phyloP scores from a whole-genome alignment of 495 filamentous ascomycete genomes.

The Sporormia fimetaria region DNA sequence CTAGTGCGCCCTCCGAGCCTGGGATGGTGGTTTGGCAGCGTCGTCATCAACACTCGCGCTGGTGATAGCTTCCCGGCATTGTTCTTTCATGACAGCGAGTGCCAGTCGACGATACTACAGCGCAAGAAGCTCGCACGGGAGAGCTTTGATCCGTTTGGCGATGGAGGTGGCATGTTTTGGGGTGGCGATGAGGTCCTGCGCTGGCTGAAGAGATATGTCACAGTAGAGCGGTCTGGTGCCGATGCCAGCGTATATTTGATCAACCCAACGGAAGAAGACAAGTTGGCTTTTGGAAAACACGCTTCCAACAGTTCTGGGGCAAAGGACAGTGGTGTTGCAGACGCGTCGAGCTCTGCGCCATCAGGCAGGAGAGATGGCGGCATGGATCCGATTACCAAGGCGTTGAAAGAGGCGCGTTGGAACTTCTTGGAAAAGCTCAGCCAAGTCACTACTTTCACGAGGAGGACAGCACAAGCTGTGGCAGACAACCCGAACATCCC shows the following conservation, averaged over 20 bases:
- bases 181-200: constrained; percentile 90
- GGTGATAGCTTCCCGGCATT: constrained; percentile 89
- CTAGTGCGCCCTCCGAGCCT: constrained; percentile 84
- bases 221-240: constrained; percentile 66
- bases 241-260: constrained; percentile 86
- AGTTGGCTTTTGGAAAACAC: constrained; percentile 62
- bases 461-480: constrained; percentile 82
- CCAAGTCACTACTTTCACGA: constrained; percentile 90
- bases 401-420: constrained; percentile 91
- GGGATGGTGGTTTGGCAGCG: constrained; percentile 95
- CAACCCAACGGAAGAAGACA: constrained; percentile 76
- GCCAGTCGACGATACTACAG: constrained; percentile 87
- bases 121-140: constrained; percentile 75
- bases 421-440: constrained; percentile 89
- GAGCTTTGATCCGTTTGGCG: constrained; percentile 81
- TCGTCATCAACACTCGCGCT: constrained; percentile 80
- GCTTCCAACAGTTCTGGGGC: constrained; percentile 35
- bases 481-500: constrained; percentile 81
- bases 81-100: constrained; percentile 96
- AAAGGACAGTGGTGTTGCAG: constrained; percentile 29
- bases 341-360: constrained; percentile 13
- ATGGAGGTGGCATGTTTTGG: constrained; percentile 83
- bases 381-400: constrained; percentile 95
- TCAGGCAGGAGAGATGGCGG: constrained; percentile 47
- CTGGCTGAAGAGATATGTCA: constrained; percentile 77